Evolutionary conservation across 805 yeast species (phyloP).

Genomic region (Saccharomycopsis sp.): DNA sequence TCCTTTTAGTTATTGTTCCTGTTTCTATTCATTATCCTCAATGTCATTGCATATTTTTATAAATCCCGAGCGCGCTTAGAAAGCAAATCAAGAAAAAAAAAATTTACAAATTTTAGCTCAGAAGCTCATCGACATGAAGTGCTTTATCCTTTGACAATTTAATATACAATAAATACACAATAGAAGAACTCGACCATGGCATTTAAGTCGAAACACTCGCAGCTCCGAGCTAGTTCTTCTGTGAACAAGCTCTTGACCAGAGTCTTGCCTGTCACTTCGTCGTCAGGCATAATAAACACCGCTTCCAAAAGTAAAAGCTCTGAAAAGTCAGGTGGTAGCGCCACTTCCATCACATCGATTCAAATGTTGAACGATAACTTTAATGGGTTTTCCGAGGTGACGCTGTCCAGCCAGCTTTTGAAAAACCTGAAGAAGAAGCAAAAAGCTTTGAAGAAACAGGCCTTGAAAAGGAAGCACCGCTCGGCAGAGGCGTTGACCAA

Average conservation of each 20-base stretch:
- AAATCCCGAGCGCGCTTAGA: constrained; percentile 1
- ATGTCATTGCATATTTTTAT: neutral
- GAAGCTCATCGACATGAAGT: too few species aligned
- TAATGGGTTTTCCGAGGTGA: too few species aligned
- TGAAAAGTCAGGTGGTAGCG: constrained; percentile 10
- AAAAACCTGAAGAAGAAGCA: constrained; percentile 30
- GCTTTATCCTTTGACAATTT: too few species aligned
- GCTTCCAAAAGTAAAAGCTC: constrained; percentile 20
- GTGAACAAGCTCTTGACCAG: constrained; percentile 34
- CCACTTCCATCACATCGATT: constrained; percentile 30
- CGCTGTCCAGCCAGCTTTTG: too few species aligned
- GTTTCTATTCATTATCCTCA: neutral
- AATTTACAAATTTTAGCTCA: too few species aligned
- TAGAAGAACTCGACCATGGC: neutral
- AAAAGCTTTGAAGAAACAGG: constrained; percentile 26
- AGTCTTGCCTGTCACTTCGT: constrained; percentile 31
- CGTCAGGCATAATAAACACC: too few species aligned
- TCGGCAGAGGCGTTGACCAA: constrained; percentile 25
- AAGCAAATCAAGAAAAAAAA: neutral
- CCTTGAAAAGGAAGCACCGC: constrained; percentile 22
- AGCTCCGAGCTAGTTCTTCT: constrained; percentile 22
- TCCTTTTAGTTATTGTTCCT: neutral
- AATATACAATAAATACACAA: neutral
- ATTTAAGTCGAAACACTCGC: constrained; percentile 2
- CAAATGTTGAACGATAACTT: constrained; percentile 32